phyloP scores from a whole-genome alignment of 2,329 filamentous ascomycete species.

The Cladophialophora chaetospira region DNA sequence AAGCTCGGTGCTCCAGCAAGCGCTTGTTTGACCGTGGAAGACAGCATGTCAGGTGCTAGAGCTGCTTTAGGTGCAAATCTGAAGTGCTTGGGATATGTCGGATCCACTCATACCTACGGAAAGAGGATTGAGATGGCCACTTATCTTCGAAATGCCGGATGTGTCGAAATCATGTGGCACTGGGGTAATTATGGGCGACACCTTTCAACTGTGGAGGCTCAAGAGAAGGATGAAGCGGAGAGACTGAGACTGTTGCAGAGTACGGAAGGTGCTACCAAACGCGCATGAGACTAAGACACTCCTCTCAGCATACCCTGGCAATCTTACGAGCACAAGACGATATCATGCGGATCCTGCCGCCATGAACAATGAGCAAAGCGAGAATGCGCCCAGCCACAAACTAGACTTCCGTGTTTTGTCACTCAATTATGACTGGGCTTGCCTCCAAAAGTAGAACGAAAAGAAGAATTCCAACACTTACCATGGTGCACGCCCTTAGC shows the following conservation, averaged over 20 bases:
- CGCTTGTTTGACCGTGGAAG: constrained; percentile 81
- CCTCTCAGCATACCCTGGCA: too few relatives aligned
- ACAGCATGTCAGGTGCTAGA: constrained; percentile 81
- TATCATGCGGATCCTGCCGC: too few relatives aligned
- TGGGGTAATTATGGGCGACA: constrained; percentile 46
- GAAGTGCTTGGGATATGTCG: constrained; percentile 80
- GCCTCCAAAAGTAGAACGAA: too few relatives aligned
- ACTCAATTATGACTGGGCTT: too few relatives aligned
- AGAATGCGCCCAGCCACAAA: too few relatives aligned
- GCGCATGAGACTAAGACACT: too few relatives aligned
- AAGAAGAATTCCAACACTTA: too few relatives aligned
- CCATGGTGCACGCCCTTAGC: too few relatives aligned
- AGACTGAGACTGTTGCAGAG: not conserved
- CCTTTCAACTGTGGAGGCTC: not conserved
- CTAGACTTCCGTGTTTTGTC: too few relatives aligned
- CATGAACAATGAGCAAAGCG: too few relatives aligned
- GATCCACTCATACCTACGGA: constrained; percentile 65
- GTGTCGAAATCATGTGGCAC: constrained; percentile 60
- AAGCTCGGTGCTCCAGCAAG: constrained; percentile 69
- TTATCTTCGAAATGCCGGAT: constrained; percentile 68
- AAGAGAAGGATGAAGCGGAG: not conserved
- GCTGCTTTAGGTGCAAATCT: constrained; percentile 78
- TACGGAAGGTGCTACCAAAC: constrained; percentile 4
- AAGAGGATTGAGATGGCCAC: constrained; percentile 68
- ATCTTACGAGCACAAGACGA: too few relatives aligned